phyloP scores from a whole-genome alignment of 1,284 basidiomycete species.

The Microbotryum silenes-acaulis region DNA sequence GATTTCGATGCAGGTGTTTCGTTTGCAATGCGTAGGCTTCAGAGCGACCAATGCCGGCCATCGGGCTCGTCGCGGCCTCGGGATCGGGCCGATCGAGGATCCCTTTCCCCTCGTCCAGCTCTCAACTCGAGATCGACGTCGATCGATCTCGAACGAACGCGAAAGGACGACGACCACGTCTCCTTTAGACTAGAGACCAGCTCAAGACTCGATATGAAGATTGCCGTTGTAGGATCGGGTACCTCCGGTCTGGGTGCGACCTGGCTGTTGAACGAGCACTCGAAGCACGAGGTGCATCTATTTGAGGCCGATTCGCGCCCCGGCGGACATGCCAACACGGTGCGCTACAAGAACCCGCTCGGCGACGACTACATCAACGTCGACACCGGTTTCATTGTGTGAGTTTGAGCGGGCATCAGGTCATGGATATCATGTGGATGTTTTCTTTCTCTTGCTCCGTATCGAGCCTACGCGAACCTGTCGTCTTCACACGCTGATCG shows the following conservation, averaged over 20 bases:
- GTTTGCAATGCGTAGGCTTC: no score
- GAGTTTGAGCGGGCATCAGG: neutral
- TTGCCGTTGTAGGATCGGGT: slow-evolving; percentile 72
- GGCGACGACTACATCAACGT: slow-evolving; percentile 5
- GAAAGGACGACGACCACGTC: no score
- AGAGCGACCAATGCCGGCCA: no score
- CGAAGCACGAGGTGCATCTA: slow-evolving; percentile 68
- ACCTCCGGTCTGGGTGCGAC: slow-evolving; percentile 67
- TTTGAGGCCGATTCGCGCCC: slow-evolving; percentile 62
- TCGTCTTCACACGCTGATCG: slow-evolving; percentile 29
- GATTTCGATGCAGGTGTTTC: no score
- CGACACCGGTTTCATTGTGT: slow-evolving; percentile 30
- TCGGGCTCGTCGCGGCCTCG: no score
- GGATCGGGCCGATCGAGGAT: no score
- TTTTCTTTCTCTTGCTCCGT: neutral
- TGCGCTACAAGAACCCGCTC: slow-evolving; percentile 46
- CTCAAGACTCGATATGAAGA: slow-evolving; percentile 36
- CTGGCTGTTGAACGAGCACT: slow-evolving; percentile 74
- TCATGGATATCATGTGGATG: neutral
- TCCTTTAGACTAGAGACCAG: no score
- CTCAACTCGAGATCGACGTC: no score
- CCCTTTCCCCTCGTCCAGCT: no score
- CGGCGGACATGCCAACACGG: slow-evolving; percentile 74
- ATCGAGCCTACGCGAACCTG: slow-evolving; percentile 51
- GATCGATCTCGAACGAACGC: no score